Percentiles rank a stretch among this genome's conserved stretches.
These are phyloP conservation scores for Heliocybe sulcata DNA, from an alignment of 1,284 basidiomycete species.

Conservation along the genomic window DNA sequence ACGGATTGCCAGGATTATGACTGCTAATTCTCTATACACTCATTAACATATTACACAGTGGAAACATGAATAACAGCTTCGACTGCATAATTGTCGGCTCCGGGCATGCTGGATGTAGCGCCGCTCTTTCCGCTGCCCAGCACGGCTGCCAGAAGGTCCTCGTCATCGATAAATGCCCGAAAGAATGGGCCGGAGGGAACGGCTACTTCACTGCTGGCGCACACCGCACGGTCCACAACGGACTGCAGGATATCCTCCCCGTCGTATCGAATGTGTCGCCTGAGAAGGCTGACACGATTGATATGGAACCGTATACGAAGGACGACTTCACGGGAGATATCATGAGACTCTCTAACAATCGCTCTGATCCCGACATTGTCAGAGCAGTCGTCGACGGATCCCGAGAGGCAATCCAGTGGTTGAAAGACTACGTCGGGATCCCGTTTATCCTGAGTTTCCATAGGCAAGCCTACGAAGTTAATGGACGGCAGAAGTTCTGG, in stretches of 20 bases:
- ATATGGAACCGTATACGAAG: conserved; percentile 49
- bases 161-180: conserved; percentile 57
- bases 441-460: conserved; percentile 57
- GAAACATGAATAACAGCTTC: conserved; percentile 14
- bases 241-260: conserved; percentile 48
- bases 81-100: conserved; percentile 63
- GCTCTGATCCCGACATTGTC: conserved; percentile 41
- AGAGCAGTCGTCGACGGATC: conserved; percentile 46
- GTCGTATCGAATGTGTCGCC: conserved; percentile 41
- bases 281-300: conserved; percentile 37
- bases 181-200: conserved; percentile 61
- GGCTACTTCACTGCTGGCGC: conserved; percentile 68
- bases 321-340: conserved; percentile 51
- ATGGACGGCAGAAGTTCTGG: conserved; percentile 60
- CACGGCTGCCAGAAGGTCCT: conserved; percentile 53
- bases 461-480: conserved; percentile 58
- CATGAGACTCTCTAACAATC: conserved; percentile 45
- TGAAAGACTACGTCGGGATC: conserved; percentile 38
- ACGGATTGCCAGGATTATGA: too few species aligned
- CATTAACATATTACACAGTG: background rate
- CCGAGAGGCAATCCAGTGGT: conserved; percentile 48
- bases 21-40: background rate
- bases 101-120: conserved; percentile 60
- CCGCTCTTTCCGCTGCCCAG: conserved; percentile 52
- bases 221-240: conserved; percentile 51